A percentile compares a stretch with the other conserved stretches of the same genome.
Evolutionary conservation across 1,139 yeast species (phyloP).

Genomic region (Scheffersomyces insectosa): DNA sequence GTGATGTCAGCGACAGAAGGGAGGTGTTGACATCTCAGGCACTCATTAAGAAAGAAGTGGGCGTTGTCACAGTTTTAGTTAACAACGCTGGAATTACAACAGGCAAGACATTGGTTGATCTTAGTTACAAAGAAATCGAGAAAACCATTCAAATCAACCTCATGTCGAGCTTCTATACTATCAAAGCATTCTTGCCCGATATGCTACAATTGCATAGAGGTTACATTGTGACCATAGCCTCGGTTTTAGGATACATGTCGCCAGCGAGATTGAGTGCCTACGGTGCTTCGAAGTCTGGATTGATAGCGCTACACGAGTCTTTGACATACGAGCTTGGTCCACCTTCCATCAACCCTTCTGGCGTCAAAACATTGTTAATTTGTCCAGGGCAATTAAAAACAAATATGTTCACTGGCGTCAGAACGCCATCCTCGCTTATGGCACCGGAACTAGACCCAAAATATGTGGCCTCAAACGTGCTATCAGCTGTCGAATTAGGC

Average conservation of each 20-base stretch:
- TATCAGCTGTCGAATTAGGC: conserved; percentile 60
- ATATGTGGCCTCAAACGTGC: conserved; percentile 59
- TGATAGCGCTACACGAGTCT: conserved; percentile 82
- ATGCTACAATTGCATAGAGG: conserved; percentile 70
- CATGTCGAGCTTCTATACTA: conserved; percentile 66
- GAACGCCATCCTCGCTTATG: conserved; percentile 66
- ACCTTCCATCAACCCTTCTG: conserved; percentile 46
- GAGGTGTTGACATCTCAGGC: conserved; percentile 31
- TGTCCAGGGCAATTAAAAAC: conserved; percentile 89
- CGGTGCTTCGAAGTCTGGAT: conserved; percentile 88
- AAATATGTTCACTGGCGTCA: conserved; percentile 65
- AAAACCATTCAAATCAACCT: conserved; percentile 64
- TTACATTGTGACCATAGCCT: conserved; percentile 75
- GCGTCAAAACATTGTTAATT: conserved; percentile 70
- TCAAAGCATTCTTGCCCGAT: conserved; percentile 68
- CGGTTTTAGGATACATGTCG: conserved; percentile 79
- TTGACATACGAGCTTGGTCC: conserved; percentile 69
- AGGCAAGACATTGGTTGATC: conserved; percentile 57
- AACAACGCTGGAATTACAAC: conserved; percentile 81
- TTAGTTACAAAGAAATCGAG: conserved; percentile 59
- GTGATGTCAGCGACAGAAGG: conserved; percentile 64
- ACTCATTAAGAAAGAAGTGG: conserved; percentile 48
- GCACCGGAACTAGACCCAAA: conserved; percentile 82
- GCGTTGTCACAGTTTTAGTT: conserved; percentile 63
- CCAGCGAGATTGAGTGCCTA: conserved; percentile 83